Evolutionary conservation across 176 grass and related monocot genomes (phyloP), one percentile per base, ranked within the genome.

Genomic region (Ampelocalamus luodianensis): DNA sequence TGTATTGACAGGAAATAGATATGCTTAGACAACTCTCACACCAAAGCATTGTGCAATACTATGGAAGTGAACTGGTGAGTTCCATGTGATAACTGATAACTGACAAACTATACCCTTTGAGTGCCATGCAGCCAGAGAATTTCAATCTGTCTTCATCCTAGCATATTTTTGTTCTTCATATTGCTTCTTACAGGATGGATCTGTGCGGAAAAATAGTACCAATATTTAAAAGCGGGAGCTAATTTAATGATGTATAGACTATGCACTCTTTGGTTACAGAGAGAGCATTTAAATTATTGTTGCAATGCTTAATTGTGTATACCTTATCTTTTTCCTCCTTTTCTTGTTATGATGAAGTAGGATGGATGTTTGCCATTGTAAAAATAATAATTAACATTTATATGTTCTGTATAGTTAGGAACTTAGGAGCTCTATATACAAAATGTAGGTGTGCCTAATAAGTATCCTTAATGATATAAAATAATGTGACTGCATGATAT

Each of bases 41-140:
- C 67, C 87, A 81, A 62, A 94, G 91, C 75, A 94, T 94, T 13
- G 89, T 94, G 64, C 84, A 89, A 77, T 94, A 94, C 58, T 89
- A 90, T 56, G 89, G 89, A 65, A 91, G 89, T 56, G 87, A 85
- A 68, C 34, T 89, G 89, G 92, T 94, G 82, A 83, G 59, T 82
- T 89, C 68, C 16, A 85, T 45, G 43, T 50, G 46, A 79, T 75
- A n/a, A 76, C 17, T 40, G 38, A 40, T 40, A 40, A 40, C 38
- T 40, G 38, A 40, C 4, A 40, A 40, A 40, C 38, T 40, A 6
- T 40, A 40, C 38, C 6, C 3, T 39, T 39, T 39, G 38, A 39
- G 38, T 39, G 38, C 38, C 38, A 39, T 39, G 13, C 8, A 13
- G 71, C 14, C 51, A 73, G 38, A 83, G 14, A 9, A 36, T 78